A percentile compares a stretch with the other conserved stretches of the same genome.
phyloP scores from a whole-genome alignment of 1,284 basidiomycete species.

The Ganoderma leucocontextum region DNA sequence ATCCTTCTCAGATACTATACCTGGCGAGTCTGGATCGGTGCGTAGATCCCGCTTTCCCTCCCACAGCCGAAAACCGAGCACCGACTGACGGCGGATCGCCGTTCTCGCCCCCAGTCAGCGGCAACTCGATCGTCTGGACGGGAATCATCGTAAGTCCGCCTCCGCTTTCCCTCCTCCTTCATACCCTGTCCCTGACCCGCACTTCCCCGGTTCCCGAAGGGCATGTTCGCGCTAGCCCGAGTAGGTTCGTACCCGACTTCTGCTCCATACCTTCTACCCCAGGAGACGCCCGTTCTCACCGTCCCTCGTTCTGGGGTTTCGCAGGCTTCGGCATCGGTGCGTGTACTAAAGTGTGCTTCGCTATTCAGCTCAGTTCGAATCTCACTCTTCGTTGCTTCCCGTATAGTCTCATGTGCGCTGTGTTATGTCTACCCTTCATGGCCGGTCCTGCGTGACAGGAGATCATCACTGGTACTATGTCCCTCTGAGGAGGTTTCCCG shows the following conservation, averaged over 20 bases:
- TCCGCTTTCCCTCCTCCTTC: too few species aligned
- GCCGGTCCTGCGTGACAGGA: slow-evolving; percentile 18
- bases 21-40: slow-evolving; percentile 33
- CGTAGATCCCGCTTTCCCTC: slow-evolving; percentile 3
- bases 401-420: slow-evolving; percentile 23
- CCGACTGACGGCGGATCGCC: background rate
- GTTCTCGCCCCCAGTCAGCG: slow-evolving; percentile 21
- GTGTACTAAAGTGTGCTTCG: background rate
- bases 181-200: background rate
- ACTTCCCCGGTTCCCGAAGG: slow-evolving; percentile 15
- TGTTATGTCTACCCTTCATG: slow-evolving; percentile 28
- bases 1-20: slow-evolving; percentile 26
- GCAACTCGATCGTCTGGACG: slow-evolving; percentile 25
- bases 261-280: background rate
- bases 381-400: background rate
- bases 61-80: background rate
- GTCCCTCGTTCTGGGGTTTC: background rate
- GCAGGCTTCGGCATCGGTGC: slow-evolving; percentile 32
- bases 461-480: slow-evolving; percentile 25
- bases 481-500: background rate
- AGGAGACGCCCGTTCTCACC: background rate
- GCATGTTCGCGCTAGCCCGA: slow-evolving; percentile 26
- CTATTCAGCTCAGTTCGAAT: background rate
- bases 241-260: slow-evolving; percentile 23
- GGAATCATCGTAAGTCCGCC: slow-evolving; percentile 24